phyloP scores from a whole-genome alignment of 140 eudicot genomes.

The Stevia rebaudiana region DNA sequence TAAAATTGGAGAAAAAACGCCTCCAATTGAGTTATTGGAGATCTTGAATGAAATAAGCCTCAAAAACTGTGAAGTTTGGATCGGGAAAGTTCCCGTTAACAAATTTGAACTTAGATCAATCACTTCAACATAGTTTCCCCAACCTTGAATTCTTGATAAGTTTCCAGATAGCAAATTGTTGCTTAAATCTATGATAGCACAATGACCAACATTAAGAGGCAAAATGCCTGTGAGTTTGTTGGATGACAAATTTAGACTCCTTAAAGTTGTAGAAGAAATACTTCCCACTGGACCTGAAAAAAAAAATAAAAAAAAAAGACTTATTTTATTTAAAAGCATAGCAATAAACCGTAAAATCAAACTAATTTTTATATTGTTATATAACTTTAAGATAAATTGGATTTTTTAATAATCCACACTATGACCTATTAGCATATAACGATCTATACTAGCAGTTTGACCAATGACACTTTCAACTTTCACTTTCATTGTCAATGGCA shows the following conservation, averaged over 20 bases:
- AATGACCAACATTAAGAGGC: slow-evolving; percentile 59
- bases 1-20: slow-evolving; percentile 47
- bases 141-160: slow-evolving; percentile 52
- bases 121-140: slow-evolving; percentile 82
- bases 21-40: slow-evolving; percentile 73
- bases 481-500: no score
- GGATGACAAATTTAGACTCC: slow-evolving; percentile 59
- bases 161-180: slow-evolving; percentile 64
- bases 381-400: no score
- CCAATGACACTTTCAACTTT: no score
- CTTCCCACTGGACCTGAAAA: slow-evolving; percentile 62
- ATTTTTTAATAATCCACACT: no score
- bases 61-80: slow-evolving; percentile 61
- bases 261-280: slow-evolving; percentile 55
- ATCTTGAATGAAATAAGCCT: slow-evolving; percentile 58
- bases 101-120: slow-evolving; percentile 61
- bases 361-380: background rate
- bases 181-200: slow-evolving; percentile 69
- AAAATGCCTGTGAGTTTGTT: slow-evolving; percentile 68
- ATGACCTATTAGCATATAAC: no score
- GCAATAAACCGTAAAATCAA: slow-evolving; percentile 1
- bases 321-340: background rate
- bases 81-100: slow-evolving; percentile 52
- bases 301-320: background rate
- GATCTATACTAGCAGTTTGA: no score